phyloP scores from a whole-genome alignment of 148 eudicot genomes.

The Polygonum aviculare region DNA sequence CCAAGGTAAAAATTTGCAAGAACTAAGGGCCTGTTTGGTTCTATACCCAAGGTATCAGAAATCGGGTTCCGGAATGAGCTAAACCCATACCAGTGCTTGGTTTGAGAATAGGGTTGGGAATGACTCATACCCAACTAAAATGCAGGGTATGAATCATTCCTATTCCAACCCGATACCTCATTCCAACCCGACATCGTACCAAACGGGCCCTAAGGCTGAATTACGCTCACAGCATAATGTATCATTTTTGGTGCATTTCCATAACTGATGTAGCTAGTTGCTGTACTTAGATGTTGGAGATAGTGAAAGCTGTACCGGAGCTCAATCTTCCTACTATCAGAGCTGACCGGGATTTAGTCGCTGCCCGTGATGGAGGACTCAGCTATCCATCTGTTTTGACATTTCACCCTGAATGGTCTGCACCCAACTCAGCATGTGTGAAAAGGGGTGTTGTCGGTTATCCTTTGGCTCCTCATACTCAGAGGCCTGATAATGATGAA shows the following conservation, averaged over 20 bases:
- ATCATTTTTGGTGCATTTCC: not conserved
- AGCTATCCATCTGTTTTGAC: slow-evolving; percentile 56
- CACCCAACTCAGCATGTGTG: slow-evolving; percentile 17
- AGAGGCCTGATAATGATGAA: slow-evolving; percentile 56
- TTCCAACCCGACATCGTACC: too few relatives aligned
- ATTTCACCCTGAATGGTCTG: slow-evolving; percentile 53
- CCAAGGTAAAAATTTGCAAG: slow-evolving; percentile 35
- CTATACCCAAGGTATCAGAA: too few relatives aligned
- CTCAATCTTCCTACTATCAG: slow-evolving; percentile 46
- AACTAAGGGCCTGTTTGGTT: too few relatives aligned
- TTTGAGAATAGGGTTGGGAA: too few relatives aligned
- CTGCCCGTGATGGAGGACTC: slow-evolving; percentile 64
- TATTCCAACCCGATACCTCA: too few relatives aligned
- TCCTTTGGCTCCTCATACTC: slow-evolving; percentile 36
- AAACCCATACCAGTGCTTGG: too few relatives aligned
- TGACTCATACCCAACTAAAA: too few relatives aligned
- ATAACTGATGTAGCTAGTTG: not conserved
- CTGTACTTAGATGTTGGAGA: slow-evolving; percentile 49
- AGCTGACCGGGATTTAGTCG: slow-evolving; percentile 59
- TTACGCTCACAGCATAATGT: not conserved
- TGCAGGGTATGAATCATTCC: too few relatives aligned
- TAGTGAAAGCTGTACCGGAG: slow-evolving; percentile 59
- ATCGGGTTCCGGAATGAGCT: too few relatives aligned
- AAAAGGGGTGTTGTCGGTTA: slow-evolving; percentile 29
- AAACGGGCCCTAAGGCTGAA: too few relatives aligned